Percentiles rank a stretch among this genome's conserved stretches.
These are phyloP conservation scores for Gomphus bonarii DNA, from an alignment of 1,284 basidiomycete species.

Conservation along the genomic window DNA sequence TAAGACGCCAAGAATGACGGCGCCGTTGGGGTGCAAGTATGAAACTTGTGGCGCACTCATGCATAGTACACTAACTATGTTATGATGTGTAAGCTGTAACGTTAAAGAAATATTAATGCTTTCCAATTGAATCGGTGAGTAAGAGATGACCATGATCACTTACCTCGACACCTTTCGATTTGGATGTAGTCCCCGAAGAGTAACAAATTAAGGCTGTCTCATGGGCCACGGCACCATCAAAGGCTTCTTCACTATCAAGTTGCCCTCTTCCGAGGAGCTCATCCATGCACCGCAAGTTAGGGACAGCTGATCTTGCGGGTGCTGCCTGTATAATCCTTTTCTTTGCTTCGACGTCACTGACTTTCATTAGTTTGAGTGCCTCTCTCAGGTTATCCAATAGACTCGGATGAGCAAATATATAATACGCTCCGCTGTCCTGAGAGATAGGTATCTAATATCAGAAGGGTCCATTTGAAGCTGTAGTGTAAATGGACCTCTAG, in stretches of 20 bases:
- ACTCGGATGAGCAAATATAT: conserved; percentile 44
- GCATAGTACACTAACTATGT: neutral
- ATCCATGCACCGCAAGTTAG: conserved; percentile 20
- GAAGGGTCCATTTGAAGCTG: conserved; percentile 37
- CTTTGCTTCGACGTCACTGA: conserved; percentile 31
- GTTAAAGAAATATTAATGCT: neutral
- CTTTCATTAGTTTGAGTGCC: conserved; percentile 33
- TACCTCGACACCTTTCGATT: conserved; percentile 40
- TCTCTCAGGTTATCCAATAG: conserved; percentile 33
- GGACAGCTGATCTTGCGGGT: conserved; percentile 12
- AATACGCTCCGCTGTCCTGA: conserved; percentile 39
- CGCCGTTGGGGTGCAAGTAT: conserved; percentile 18
- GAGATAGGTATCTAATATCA: neutral
- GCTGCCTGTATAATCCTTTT: conserved; percentile 34
- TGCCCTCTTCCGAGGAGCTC: conserved; percentile 35
- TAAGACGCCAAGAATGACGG: conserved; percentile 35
- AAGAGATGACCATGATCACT: conserved; percentile 2
- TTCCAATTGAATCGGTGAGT: neutral
- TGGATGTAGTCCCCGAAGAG: conserved; percentile 54
- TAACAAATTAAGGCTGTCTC: conserved; percentile 59
- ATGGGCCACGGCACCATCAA: conserved; percentile 36
- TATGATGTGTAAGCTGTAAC: conserved; percentile 3
- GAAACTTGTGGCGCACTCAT: neutral
- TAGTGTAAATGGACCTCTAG: conserved; percentile 24
- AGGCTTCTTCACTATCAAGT: conserved; percentile 35